These are phyloP conservation scores for Geranium incanum DNA, from an alignment of 441 rosid genomes.

Conservation along the genomic window DNA sequence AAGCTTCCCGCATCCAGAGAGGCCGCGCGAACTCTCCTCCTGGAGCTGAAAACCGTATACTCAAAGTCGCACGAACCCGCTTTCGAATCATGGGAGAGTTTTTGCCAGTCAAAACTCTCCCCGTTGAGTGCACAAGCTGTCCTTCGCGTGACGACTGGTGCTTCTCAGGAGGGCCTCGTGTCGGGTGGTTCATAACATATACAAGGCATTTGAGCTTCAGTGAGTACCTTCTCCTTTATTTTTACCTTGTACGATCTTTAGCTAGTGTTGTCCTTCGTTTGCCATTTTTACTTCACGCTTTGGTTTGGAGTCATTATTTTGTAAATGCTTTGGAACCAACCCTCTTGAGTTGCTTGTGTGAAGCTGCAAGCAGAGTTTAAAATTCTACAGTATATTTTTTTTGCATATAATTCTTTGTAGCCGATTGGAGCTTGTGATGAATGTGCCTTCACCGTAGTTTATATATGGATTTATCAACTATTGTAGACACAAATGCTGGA, in stretches of 20 bases:
- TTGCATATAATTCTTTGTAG: no score
- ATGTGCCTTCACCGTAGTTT: background rate
- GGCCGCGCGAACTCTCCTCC: constrained; percentile 79
- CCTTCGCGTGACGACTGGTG: constrained; percentile 63
- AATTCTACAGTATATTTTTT: background rate
- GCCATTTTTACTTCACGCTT: background rate
- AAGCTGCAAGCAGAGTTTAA: background rate
- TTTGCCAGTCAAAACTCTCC: constrained; percentile 73
- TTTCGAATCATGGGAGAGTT: constrained; percentile 54
- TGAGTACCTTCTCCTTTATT: constrained; percentile 13
- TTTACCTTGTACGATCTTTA: background rate
- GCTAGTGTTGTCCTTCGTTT: background rate
- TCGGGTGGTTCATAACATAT: constrained; percentile 44
- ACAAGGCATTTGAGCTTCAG: constrained; percentile 19
- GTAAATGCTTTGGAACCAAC: constrained; percentile 13
- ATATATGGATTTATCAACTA: no score
- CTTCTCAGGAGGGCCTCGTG: constrained; percentile 48
- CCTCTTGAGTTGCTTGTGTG: constrained; percentile 8
- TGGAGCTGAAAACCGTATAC: constrained; percentile 66
- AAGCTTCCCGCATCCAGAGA: constrained; percentile 92
- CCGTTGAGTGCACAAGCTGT: constrained; percentile 76
- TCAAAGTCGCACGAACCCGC: constrained; percentile 39
- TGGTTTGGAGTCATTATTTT: constrained; percentile 1
- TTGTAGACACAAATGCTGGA: no score
- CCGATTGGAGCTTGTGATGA: background rate